Conservation (phyloP, 1,284 basidiomycete species). For the Sporisorium iseilematis-ciliati region DNA sequence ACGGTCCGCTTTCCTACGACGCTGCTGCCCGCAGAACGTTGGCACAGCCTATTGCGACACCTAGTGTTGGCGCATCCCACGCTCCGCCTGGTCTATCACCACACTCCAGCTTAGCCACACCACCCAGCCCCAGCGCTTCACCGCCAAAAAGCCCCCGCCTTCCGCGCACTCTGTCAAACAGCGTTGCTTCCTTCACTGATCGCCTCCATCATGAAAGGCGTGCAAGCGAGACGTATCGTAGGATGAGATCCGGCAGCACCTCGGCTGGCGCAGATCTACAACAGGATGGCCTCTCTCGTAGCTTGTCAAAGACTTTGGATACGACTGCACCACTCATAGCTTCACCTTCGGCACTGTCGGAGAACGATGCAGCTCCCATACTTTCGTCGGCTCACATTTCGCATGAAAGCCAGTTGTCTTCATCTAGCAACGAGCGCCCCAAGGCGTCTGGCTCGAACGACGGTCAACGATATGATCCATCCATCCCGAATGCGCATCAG, state of each 20-base stretch:
- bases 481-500: not conserved
- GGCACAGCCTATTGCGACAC: constrained; percentile 28
- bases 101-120: constrained; percentile 2
- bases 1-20: constrained; percentile 17
- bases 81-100: constrained; percentile 5
- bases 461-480: not conserved
- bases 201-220: constrained; percentile 33
- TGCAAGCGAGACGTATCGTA: constrained; percentile 39
- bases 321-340: constrained; percentile 3
- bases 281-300: constrained; percentile 12
- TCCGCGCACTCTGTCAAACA: constrained; percentile 19
- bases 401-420: not conserved
- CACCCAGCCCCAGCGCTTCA: constrained; percentile 18
- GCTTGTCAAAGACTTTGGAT: constrained; percentile 13
- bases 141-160: constrained; percentile 27
- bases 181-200: constrained; percentile 32
- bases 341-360: constrained; percentile 19
- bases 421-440: not conserved
- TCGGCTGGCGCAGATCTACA: constrained; percentile 5
- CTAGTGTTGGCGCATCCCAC: constrained; percentile 10
- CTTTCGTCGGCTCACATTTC: not conserved
- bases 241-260: constrained; percentile 33
- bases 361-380: not conserved
- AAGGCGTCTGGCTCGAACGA: not conserved
- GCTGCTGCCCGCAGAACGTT: constrained; percentile 24